Base-by-base conservation (phyloP, 345 rosid species). In the Eucalyptus victrix region DNA sequence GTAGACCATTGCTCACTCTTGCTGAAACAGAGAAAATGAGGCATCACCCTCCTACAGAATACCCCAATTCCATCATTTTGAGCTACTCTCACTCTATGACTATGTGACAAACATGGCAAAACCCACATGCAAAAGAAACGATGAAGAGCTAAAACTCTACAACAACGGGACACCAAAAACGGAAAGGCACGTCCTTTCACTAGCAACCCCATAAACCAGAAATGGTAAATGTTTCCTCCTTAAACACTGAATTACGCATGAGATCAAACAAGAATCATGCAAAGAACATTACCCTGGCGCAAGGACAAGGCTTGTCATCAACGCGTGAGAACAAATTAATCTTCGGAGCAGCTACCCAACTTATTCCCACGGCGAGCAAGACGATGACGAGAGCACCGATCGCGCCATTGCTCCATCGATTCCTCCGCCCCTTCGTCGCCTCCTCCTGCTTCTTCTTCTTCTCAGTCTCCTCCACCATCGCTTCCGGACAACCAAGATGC, bases 231-330 rank as follows among this genome's bases (percentile, higher is more conserved):
- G 67, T 40, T 60, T 60, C 69, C 80, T 60, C 88, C 88, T 60
- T 42, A 87, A 24, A 30, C 21, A 26, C 76, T 37, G n/a, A 58
- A 87, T 89, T 56, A 8, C 86, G 30, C 58, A 85, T 49, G 65
- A 86, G 54, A 89, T 88, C 88, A 62, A 49, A 45, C 45, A 62
- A 72, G 81, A 28, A 86, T 88, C 9, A 69, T 34, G 87, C 34
- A 87, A 81, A 89, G 86, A 91, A 7, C 30, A 44, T 44, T 91
- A 95, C 98, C 99, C 96, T 89, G 89, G 90, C 91, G 89, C 98
- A 96, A 80, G 58, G 91, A 88, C 98, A 97, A 50, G 94, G 87
- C 81, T 90, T 91, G 21, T 90, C 87, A 34, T 28, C 30, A 37
- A 87, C 54, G 5, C 88, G 85, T 16, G 90, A 93, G 91, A 88